Conservation (phyloP, 371 early-diverging fungal genomes). For the Chytridium lagenaria region DNA sequence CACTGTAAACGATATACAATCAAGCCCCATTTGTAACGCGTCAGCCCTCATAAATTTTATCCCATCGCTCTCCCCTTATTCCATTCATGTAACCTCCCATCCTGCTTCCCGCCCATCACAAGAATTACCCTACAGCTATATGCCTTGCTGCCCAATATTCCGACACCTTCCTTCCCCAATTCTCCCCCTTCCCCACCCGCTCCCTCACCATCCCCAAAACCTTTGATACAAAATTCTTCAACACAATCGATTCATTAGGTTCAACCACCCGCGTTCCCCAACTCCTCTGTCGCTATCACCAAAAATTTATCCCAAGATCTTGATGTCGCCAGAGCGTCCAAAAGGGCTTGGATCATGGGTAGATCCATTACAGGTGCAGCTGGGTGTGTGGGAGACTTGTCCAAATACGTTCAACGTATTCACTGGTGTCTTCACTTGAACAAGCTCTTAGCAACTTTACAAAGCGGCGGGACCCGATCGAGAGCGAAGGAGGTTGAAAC, state of each 20-base stretch:
- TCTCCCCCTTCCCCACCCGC: too few relatives aligned
- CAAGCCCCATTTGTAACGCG: too few relatives aligned
- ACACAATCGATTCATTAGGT: not conserved
- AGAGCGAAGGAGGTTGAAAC: too few relatives aligned
- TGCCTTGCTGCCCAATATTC: too few relatives aligned
- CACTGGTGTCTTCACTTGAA: not conserved
- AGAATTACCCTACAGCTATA: too few relatives aligned
- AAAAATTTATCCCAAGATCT: not conserved
- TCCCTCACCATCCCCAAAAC: too few relatives aligned
- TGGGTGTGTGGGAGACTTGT: not conserved
- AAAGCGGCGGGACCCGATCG: not conserved
- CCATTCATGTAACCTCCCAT: too few relatives aligned
- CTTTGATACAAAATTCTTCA: conserved; percentile 2
- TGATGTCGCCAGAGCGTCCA: not conserved
- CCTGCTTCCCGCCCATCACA: too few relatives aligned
- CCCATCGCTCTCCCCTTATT: too few relatives aligned
- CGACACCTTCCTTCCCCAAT: too few relatives aligned
- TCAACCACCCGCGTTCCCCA: not conserved
- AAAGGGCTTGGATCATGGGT: not conserved
- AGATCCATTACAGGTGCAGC: not conserved
- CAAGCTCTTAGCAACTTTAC: not conserved
- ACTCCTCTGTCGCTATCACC: not conserved
- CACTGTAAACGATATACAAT: too few relatives aligned
- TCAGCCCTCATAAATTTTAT: too few relatives aligned
- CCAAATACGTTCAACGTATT: not conserved